phyloP scores from a whole-genome alignment of 2,329 filamentous ascomycete genomes.

The Alternaria atra region DNA sequence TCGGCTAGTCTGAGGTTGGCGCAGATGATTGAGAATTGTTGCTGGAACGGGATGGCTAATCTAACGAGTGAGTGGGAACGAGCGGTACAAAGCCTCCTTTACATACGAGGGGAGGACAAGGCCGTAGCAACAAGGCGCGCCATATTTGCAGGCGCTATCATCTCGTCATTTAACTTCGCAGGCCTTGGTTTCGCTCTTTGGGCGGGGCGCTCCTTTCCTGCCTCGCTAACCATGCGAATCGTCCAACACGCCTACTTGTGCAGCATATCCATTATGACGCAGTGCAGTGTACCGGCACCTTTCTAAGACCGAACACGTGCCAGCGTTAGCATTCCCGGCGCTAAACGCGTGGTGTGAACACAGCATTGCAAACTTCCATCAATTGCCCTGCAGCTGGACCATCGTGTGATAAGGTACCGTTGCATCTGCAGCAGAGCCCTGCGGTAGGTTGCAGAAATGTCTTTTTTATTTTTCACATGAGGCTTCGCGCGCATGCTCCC shows the following conservation, averaged over 20 bases:
- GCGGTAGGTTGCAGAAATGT: conserved; percentile 9
- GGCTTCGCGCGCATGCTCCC: conserved; percentile 5
- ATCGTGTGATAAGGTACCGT: conserved; percentile 13
- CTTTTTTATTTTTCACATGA: neutral
- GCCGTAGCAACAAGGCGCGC: conserved; percentile 9
- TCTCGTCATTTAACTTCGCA: conserved; percentile 30
- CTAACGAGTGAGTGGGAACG: conserved; percentile 13
- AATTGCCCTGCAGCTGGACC: conserved; percentile 18
- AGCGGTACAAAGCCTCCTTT: conserved; percentile 14
- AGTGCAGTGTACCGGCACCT: conserved; percentile 17
- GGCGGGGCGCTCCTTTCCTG: conserved; percentile 17
- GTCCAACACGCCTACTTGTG: conserved; percentile 17
- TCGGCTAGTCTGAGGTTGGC: conserved; percentile 20
- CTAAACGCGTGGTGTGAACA: conserved; percentile 21
- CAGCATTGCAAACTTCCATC: conserved; percentile 9
- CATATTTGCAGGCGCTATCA: conserved; percentile 14
- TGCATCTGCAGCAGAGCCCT: conserved; percentile 13
- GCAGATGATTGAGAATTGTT: neutral
- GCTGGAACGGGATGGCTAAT: conserved; percentile 18
- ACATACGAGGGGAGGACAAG: conserved; percentile 2
- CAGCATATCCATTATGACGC: conserved; percentile 27
- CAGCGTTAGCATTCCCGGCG: conserved; percentile 17
- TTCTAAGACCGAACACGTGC: conserved; percentile 20
- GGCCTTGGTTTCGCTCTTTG: conserved; percentile 24
- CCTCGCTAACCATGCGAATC: conserved; percentile 18